Evolutionary conservation across 768 basidiomycete species (phyloP).

Genomic region (Artomyces pyxidatus): DNA sequence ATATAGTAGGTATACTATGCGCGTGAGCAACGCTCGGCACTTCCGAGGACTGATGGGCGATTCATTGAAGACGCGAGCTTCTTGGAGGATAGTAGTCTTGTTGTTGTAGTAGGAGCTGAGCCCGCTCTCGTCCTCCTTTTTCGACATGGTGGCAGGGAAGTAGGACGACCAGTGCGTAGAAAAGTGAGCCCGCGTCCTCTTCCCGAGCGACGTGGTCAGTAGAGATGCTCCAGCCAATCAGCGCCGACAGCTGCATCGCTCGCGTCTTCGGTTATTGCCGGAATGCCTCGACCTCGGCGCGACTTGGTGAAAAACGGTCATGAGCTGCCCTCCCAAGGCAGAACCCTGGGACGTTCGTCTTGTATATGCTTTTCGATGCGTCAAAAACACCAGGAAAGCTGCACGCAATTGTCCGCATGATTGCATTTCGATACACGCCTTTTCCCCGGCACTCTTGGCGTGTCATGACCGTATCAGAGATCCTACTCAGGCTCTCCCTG

Average conservation of each 20-base stretch:
- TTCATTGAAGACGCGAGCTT: conserved; percentile 98
- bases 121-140: conserved; percentile 95
- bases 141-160: conserved; percentile 51
- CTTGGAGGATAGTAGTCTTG: conserved; percentile 97
- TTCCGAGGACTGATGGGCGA: conserved; percentile 97
- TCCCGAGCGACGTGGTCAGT: conserved; percentile 3
- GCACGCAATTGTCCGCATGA: no score
- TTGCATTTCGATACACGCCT: no score
- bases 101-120: conserved; percentile 92
- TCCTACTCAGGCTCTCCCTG: no score
- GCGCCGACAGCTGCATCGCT: background rate
- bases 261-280: no score
- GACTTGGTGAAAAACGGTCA: no score
- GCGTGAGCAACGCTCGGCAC: conserved; percentile 91
- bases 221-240: background rate
- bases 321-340: no score
- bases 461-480: no score
- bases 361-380: no score
- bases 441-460: no score
- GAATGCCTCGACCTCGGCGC: no score
- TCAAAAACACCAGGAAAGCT: no score
- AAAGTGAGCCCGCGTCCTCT: background rate
- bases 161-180: background rate
- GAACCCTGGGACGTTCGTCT: no score
- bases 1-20: conserved; percentile 94